Conservation (phyloP, 106 monocot genomes). For the Chionographis japonica region DNA sequence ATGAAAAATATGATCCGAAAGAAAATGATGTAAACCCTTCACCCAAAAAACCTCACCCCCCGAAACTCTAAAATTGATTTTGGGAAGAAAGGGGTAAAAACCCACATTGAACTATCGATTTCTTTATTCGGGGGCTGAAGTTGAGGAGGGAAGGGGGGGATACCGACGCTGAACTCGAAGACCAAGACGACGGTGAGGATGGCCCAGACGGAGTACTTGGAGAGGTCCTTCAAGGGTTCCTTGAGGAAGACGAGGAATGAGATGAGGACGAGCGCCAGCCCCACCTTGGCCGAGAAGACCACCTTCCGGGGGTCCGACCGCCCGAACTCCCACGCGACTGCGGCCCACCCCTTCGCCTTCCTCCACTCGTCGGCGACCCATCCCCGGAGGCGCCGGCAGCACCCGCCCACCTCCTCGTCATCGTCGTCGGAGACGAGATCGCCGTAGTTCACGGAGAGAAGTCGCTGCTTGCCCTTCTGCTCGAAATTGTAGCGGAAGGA, state of each 20-base stretch:
- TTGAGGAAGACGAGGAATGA: slow-evolving; percentile 70
- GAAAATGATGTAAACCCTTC: too few species aligned
- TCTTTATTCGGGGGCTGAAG: too few species aligned
- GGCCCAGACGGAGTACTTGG: slow-evolving; percentile 72
- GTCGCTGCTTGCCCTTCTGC: background rate
- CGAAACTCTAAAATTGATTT: too few species aligned
- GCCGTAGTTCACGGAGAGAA: background rate
- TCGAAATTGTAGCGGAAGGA: background rate
- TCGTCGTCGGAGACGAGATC: slow-evolving; percentile 6
- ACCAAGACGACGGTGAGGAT: slow-evolving; percentile 92
- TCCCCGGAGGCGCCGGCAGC: slow-evolving; percentile 12
- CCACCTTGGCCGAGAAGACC: slow-evolving; percentile 78
- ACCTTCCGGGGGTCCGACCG: slow-evolving; percentile 59
- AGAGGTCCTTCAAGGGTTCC: slow-evolving; percentile 47
- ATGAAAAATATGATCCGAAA: too few species aligned
- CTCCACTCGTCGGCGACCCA: slow-evolving; percentile 13
- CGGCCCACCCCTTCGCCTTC: slow-evolving; percentile 1
- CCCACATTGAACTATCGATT: too few species aligned
- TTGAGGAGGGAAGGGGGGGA: background rate
- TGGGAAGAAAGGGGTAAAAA: too few species aligned
- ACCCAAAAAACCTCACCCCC: too few species aligned
- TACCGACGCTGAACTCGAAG: slow-evolving; percentile 98
- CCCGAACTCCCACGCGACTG: slow-evolving; percentile 59
- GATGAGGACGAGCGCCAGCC: slow-evolving; percentile 66
- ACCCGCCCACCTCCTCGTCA: slow-evolving; percentile 1